A percentile compares a stretch with the other conserved stretches of the same genome.
Conservation (phyloP, 768 basidiomycete genomes). For the Mycena rosella region DNA sequence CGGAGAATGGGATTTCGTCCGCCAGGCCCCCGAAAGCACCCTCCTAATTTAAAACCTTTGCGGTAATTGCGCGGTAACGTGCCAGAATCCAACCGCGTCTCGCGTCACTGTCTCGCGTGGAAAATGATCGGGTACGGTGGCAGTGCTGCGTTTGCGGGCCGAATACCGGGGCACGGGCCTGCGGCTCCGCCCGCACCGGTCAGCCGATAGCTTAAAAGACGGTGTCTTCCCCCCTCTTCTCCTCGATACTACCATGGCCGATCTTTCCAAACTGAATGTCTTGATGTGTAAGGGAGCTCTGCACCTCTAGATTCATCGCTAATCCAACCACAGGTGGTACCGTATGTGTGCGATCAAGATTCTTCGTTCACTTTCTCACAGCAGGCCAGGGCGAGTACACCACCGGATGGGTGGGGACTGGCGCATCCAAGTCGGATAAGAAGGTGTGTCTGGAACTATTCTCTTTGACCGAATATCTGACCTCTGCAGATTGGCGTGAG, state of each 20-base stretch:
- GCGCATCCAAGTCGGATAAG: slow-evolving; percentile 96
- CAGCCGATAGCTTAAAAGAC: too few species aligned
- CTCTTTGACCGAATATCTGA: not conserved
- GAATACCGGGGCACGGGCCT: too few species aligned
- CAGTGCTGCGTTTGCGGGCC: too few species aligned
- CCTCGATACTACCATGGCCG: slow-evolving; percentile 51
- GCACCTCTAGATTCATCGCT: slow-evolving; percentile 26
- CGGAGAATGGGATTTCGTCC: not conserved
- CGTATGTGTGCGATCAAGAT: slow-evolving; percentile 39
- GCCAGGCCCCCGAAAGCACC: not conserved
- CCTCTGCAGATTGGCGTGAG: slow-evolving; percentile 74
- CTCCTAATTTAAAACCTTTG: not conserved
- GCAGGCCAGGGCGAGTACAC: slow-evolving; percentile 83
- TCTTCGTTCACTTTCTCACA: not conserved
- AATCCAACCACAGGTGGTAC: slow-evolving; percentile 52
- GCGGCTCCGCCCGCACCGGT: not conserved
- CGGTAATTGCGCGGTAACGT: not conserved
- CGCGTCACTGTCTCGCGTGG: not conserved
- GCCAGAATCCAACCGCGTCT: not conserved
- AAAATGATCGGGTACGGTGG: not conserved
- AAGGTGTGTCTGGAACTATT: slow-evolving; percentile 65
- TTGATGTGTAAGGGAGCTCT: slow-evolving; percentile 75
- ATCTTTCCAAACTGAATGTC: slow-evolving; percentile 69
- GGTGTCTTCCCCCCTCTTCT: not conserved
- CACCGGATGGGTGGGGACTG: slow-evolving; percentile 92